phyloP scores from a whole-genome alignment of 768 basidiomycete genomes.

The Polyporus arcularius region DNA sequence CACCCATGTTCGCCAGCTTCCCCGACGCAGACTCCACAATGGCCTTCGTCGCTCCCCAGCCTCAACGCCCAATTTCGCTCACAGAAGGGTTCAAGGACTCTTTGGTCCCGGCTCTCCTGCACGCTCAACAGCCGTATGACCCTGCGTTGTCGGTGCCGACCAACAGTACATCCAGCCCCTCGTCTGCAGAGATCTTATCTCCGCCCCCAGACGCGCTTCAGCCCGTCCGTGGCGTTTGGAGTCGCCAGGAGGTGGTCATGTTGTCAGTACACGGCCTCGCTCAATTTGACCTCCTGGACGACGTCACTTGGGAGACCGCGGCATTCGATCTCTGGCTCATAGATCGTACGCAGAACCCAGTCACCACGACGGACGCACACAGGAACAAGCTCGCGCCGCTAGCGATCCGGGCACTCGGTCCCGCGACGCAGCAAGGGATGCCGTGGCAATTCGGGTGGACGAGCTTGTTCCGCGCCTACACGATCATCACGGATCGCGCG shows the following conservation, averaged over 20 bases:
- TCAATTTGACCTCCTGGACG: background rate
- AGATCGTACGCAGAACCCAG: background rate
- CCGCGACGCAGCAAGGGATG: background rate
- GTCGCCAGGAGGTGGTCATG: background rate
- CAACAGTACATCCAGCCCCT: background rate
- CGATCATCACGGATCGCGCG: background rate
- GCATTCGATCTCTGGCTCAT: background rate
- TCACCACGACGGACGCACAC: background rate
- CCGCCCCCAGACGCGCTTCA: background rate
- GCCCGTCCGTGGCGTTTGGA: background rate
- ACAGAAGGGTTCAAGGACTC: background rate
- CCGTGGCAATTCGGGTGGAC: slow-evolving; percentile 10
- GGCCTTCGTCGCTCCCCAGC: background rate
- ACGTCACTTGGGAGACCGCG: background rate
- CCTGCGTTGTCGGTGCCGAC: background rate
- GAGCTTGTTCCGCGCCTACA: slow-evolving; percentile 7
- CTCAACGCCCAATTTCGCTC: background rate
- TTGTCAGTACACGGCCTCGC: background rate
- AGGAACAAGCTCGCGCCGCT: background rate
- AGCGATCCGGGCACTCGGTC: background rate
- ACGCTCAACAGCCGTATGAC: background rate
- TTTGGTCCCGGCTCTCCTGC: background rate
- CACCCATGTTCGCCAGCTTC: background rate
- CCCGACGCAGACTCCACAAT: background rate
- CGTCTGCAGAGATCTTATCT: background rate